These are phyloP conservation scores for Microbotryomycetes sp. DNA, from an alignment of 1,284 basidiomycete species.

Conservation along the genomic window DNA sequence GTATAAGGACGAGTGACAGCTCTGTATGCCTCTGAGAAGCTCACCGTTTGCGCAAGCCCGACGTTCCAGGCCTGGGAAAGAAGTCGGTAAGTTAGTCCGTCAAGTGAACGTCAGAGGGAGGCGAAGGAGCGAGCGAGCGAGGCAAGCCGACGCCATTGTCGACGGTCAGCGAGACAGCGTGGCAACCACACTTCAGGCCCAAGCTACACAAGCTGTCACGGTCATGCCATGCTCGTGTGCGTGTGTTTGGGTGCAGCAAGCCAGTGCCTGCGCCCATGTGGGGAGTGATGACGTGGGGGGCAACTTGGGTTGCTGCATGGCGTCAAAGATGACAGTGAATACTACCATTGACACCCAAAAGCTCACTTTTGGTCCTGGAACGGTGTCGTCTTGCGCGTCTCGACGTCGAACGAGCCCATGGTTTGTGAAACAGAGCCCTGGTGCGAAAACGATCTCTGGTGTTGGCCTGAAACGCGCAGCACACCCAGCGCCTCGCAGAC, in stretches of 20 bases:
- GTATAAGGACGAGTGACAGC: conserved; percentile 9
- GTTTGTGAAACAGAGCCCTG: background rate
- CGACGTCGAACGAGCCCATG: background rate
- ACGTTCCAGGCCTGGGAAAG: conserved; percentile 4
- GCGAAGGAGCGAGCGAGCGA: background rate
- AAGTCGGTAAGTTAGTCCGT: background rate
- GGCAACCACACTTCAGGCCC: background rate
- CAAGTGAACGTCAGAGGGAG: background rate
- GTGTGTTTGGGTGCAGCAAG: too few relatives aligned
- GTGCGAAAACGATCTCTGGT: background rate
- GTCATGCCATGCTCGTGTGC: too few relatives aligned
- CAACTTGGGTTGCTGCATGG: background rate
- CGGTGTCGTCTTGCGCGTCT: conserved; percentile 54
- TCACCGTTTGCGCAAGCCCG: conserved; percentile 1
- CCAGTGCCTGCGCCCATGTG: too few relatives aligned
- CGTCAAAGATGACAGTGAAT: background rate
- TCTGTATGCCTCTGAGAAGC: conserved; percentile 19
- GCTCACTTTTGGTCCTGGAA: conserved; percentile 72
- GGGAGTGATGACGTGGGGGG: too few relatives aligned
- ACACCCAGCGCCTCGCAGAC: too few relatives aligned
- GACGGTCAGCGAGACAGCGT: background rate
- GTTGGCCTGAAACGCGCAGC: too few relatives aligned
- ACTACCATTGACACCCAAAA: background rate
- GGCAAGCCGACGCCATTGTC: too few relatives aligned
- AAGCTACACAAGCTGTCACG: too few relatives aligned